Evolutionary conservation across 129 eudicot species (phyloP).

Genomic region (Centella asiatica): DNA sequence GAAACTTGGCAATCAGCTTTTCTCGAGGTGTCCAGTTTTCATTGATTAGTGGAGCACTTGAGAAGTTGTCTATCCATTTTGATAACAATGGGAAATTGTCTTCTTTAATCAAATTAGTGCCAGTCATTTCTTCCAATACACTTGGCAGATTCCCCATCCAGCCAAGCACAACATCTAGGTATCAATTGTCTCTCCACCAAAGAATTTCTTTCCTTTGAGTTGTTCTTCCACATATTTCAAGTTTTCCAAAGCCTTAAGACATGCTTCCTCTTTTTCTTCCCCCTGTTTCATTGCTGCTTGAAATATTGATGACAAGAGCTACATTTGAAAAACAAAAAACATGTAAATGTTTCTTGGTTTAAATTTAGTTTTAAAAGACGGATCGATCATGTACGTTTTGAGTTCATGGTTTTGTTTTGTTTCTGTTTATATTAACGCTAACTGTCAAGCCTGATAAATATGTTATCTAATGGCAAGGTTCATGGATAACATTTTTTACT

Average conservation of each 20-base stretch:
- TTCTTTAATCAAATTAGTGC: neutral
- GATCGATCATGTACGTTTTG: neutral
- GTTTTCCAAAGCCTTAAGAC: neutral
- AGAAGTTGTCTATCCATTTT: conserved; percentile 30
- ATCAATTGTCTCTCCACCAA: conserved; percentile 1
- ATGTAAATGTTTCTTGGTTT: neutral
- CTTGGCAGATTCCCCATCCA: conserved; percentile 2
- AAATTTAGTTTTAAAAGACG: no score
- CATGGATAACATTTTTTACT: no score
- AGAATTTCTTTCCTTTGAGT: conserved; percentile 5
- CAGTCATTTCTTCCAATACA: neutral
- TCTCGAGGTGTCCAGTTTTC: conserved; percentile 42
- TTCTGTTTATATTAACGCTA: no score
- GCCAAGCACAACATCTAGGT: conserved; percentile 5
- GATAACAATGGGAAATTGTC: conserved; percentile 27
- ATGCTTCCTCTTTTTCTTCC: conserved; percentile 1
- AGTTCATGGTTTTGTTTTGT: no score
- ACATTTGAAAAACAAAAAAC: neutral
- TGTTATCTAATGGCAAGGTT: no score
- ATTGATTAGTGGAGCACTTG: conserved; percentile 31
- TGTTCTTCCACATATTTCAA: conserved; percentile 3
- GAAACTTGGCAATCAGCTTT: conserved; percentile 26
- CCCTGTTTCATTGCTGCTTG: neutral
- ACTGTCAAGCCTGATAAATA: no score
- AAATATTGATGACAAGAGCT: conserved; percentile 8